These are phyloP conservation scores for Croton laevigatus DNA, from an alignment of 441 rosid genomes.

Conservation along the genomic window DNA sequence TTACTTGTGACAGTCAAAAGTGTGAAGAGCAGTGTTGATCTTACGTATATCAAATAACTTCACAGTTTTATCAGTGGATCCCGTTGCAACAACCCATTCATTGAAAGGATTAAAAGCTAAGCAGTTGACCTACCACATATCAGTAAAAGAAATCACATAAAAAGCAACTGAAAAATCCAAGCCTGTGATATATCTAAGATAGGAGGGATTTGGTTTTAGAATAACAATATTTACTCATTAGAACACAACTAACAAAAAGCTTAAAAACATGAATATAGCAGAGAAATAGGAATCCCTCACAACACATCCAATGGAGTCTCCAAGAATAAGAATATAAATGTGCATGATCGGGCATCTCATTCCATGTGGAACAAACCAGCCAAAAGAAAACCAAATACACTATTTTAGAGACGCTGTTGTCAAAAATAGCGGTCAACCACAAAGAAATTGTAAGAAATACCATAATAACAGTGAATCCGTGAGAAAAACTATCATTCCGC, in stretches of 20 bases:
- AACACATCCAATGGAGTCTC: too few relatives aligned
- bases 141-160: slow-evolving; percentile 11
- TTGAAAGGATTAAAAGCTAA: slow-evolving; percentile 94
- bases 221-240: slow-evolving; percentile 1
- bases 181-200: not conserved
- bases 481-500: not conserved
- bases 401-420: not conserved
- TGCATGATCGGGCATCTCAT: not conserved
- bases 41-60: slow-evolving; percentile 89
- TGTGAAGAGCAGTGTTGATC: slow-evolving; percentile 79
- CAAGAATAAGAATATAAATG: not conserved
- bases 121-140: slow-evolving; percentile 71
- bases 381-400: not conserved
- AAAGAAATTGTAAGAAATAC: not conserved
- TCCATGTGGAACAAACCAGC: not conserved
- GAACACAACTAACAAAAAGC: slow-evolving; percentile 10
- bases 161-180: not conserved
- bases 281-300: not conserved
- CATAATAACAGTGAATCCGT: not conserved
- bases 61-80: slow-evolving; percentile 94
- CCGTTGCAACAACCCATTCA: slow-evolving; percentile 97
- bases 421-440: not conserved
- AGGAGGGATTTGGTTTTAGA: not conserved
- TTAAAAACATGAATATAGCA: not conserved
- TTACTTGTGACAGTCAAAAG: slow-evolving; percentile 93